A percentile compares a stretch with the other conserved stretches of the same genome.
phyloP scores from a whole-genome alignment of 2,329 filamentous ascomycete species.

The Didymella pomorum region DNA sequence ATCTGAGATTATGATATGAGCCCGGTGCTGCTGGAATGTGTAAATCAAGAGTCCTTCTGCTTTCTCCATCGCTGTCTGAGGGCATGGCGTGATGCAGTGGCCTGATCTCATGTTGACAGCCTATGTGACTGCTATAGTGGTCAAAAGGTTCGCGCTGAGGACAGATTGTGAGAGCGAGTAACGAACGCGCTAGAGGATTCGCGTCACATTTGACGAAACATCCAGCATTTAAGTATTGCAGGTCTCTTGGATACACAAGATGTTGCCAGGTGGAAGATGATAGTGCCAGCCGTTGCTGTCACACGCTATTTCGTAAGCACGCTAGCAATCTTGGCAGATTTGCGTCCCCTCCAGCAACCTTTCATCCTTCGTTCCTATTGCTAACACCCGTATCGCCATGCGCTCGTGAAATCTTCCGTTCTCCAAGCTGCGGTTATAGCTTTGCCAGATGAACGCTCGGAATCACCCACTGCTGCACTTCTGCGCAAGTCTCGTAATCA shows the following conservation, averaged over 20 bases:
- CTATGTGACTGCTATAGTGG: neutral
- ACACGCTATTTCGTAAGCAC: neutral
- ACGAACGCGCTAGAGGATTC: neutral
- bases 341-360: neutral
- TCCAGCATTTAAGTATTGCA: neutral
- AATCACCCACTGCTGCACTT: constrained; percentile 44
- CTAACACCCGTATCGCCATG: neutral
- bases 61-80: neutral
- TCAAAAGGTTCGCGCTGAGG: neutral
- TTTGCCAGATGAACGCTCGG: constrained; percentile 31
- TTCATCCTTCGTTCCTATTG: neutral
- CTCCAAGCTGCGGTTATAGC: constrained; percentile 8
- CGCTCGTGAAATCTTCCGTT: neutral
- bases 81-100: neutral
- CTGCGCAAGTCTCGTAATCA: constrained; percentile 28
- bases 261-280: neutral
- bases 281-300: neutral
- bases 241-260: neutral
- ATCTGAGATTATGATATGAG: neutral
- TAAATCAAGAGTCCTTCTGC: neutral
- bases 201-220: neutral
- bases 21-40: neutral
- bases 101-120: neutral
- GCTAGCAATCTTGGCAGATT: neutral
- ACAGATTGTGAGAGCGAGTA: neutral